These are phyloP conservation scores for Ascochyta koolunga DNA, from an alignment of 2,329 filamentous ascomycete species.

Conservation along the genomic window DNA sequence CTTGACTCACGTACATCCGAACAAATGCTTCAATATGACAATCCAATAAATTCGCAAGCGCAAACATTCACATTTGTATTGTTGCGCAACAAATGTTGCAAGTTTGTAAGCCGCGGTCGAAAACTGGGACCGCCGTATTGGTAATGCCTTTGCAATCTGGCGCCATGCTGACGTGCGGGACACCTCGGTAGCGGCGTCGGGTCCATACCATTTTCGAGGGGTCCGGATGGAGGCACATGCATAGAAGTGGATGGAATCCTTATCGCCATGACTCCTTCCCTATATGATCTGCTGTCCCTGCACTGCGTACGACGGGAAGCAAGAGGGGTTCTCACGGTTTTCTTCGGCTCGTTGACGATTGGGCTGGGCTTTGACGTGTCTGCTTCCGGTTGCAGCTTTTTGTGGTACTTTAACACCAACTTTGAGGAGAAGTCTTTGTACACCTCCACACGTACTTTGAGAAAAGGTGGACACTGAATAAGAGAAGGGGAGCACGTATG, in stretches of 20 bases:
- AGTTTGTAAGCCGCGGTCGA: slow-evolving; percentile 6
- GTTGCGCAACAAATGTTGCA: too few relatives aligned
- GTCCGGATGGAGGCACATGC: slow-evolving; percentile 6
- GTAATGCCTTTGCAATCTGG: slow-evolving; percentile 9
- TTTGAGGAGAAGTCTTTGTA: too few relatives aligned
- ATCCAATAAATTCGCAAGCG: too few relatives aligned
- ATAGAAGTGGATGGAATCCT: neutral
- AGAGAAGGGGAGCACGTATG: neutral
- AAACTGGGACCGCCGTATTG: neutral
- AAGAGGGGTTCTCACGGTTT: neutral
- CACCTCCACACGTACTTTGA: neutral
- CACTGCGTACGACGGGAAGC: neutral
- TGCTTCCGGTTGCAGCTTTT: neutral
- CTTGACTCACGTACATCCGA: too few relatives aligned
- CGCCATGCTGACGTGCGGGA: slow-evolving; percentile 13
- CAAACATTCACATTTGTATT: too few relatives aligned
- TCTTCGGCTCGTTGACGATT: neutral
- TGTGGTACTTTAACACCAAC: neutral
- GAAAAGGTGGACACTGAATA: neutral
- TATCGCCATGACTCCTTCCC: neutral
- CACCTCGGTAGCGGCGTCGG: slow-evolving; percentile 11
- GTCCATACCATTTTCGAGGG: slow-evolving; percentile 8
- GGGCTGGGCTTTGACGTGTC: neutral
- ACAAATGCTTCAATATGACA: too few relatives aligned
- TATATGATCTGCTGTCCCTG: slow-evolving; percentile 5